These are phyloP conservation scores for Trichoderma sp. DNA, from an alignment of 2,329 filamentous ascomycete genomes.

Conservation along the genomic window DNA sequence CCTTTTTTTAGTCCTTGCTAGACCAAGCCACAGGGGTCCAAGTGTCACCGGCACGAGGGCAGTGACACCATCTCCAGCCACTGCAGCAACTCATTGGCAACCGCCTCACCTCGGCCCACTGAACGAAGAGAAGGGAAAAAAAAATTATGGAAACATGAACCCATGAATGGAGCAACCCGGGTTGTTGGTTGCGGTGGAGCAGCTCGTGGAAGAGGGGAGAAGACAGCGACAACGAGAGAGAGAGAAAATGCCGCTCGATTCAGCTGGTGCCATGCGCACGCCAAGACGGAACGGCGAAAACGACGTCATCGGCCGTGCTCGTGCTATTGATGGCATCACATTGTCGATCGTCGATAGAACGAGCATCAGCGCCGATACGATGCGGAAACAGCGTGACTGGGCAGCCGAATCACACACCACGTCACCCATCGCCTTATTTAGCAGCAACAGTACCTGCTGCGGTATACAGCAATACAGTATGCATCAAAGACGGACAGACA, in stretches of 20 bases:
- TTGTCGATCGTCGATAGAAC: not conserved
- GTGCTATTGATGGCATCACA: not conserved
- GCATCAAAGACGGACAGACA: not conserved
- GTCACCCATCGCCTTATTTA: not conserved
- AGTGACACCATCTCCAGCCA: not conserved
- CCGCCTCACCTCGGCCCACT: not conserved
- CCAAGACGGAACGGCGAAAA: not conserved
- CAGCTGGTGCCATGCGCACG: not conserved
- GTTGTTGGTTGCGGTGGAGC: not conserved
- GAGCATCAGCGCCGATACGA: not conserved
- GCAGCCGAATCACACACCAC: not conserved
- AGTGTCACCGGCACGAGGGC: not conserved
- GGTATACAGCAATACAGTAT: too few species aligned
- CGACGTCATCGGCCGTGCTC: not conserved
- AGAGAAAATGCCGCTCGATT: slow-evolving; percentile 9
- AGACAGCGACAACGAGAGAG: not conserved
- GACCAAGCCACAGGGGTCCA: not conserved
- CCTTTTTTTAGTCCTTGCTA: not conserved
- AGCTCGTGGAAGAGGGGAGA: not conserved
- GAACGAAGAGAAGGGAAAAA: not conserved
- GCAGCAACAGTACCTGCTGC: too few species aligned
- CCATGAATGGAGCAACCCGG: not conserved
- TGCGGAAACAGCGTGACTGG: not conserved
- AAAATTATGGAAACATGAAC: not conserved
- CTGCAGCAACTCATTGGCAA: not conserved